Evolutionary conservation across 169 alveolate species (phyloP).

Genomic region (Babesia bovis): DNA sequence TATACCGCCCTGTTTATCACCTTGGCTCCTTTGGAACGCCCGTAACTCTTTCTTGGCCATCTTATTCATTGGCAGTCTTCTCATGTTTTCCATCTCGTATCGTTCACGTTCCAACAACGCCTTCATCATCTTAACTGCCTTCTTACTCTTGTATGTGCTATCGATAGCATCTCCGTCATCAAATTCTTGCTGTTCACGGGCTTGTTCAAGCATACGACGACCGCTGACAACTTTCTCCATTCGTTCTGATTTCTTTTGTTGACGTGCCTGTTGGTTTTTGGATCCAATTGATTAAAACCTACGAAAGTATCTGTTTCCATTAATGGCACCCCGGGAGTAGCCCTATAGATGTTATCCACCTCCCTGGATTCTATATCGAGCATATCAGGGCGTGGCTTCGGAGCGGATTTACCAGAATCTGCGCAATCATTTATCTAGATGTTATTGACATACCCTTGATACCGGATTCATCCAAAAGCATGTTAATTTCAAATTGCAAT

Average conservation of each 20-base stretch:
- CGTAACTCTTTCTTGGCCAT: slow-evolving; percentile 50
- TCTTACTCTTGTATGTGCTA: background rate
- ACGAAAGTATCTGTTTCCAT: slow-evolving; percentile 35
- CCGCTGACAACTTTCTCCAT: slow-evolving; percentile 25
- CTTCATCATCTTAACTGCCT: slow-evolving; percentile 47
- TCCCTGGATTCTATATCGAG: slow-evolving; percentile 31
- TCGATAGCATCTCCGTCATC: slow-evolving; percentile 1
- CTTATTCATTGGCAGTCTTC: slow-evolving; percentile 56
- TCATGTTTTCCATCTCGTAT: slow-evolving; percentile 65
- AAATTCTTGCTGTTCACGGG: slow-evolving; percentile 3
- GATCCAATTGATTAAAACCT: background rate
- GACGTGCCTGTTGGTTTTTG: slow-evolving; percentile 15
- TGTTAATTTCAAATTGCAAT: slow-evolving; percentile 67
- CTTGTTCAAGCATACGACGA: slow-evolving; percentile 16
- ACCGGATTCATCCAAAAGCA: slow-evolving; percentile 35
- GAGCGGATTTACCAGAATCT: slow-evolving; percentile 6
- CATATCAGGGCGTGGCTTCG: slow-evolving; percentile 21
- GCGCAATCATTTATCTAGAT: background rate
- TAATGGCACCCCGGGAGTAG: slow-evolving; percentile 10
- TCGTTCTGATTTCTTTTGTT: slow-evolving; percentile 23
- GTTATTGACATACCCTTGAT: background rate
- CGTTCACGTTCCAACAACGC: slow-evolving; percentile 45
- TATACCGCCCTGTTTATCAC: slow-evolving; percentile 32
- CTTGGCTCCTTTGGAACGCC: slow-evolving; percentile 14
- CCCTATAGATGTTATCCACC: slow-evolving; percentile 15